Evolutionary conservation across 306 rosid genomes (phyloP), one percentile per base, ranked within the genome.

Genomic region (Trifolium fragiferum): DNA sequence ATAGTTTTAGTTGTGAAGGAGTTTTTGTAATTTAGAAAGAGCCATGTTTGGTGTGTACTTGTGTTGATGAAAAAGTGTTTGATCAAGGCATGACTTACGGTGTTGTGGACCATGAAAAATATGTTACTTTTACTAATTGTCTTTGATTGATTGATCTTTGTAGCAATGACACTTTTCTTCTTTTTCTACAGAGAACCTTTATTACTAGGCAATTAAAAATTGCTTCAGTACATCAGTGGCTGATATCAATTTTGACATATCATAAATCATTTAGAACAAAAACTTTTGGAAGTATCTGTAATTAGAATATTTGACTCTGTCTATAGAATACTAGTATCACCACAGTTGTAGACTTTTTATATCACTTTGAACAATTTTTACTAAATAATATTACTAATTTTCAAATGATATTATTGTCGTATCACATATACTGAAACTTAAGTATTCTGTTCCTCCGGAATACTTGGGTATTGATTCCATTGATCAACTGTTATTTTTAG

Each of bases 11-110:
- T 44, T 55, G 82, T 37, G 80, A 82, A 81, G 77, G 72, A 59
- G 80, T 41, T 76, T 80, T 64, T 79, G 87, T 77, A 82, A 47
- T 40, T 59, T 70, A 65, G 60, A 68, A 70, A 71, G 70, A 64
- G 70, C 21, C 40, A 37, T 68, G 59, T 46, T 25, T 54, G 20
- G 1, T 50, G 19, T 16, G 70, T 40, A 37, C 40, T 7, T 71
- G 83, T 62, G 33, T 64, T 64, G 32, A 80, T 20, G 53, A 35
- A 41, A 41, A 83, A 75, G 73, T 69, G 72, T 33, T 20, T 55
- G 61, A 50, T 93, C 80, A 80, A 74, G 91, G 92, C 98, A 85
- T 88, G 93, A 89, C 74, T 88, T 76, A 49, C 96, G 98, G 88
- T 81, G 68, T 30, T 69, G 80, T 84, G 89, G 91, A 78, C 90